Evolutionary conservation across 768 basidiomycete genomes (phyloP), one percentile per base, ranked within the genome.

Genomic region (Serendipita indica): DNA sequence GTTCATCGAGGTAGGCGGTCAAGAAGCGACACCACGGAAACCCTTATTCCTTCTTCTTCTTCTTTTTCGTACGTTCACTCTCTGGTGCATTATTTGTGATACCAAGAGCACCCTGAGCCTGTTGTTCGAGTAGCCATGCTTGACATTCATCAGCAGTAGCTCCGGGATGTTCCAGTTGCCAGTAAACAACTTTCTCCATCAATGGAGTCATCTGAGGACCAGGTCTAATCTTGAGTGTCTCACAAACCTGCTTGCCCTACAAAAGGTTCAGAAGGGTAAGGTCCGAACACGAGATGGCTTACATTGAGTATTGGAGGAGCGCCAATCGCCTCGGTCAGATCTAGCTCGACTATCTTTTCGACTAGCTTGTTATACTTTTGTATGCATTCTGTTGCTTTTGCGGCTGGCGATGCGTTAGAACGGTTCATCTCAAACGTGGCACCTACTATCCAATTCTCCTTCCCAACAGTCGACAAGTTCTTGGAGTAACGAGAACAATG

Each of bases 101-200:
- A 3, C 63, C 63, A 18, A 54, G 30, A 7, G 49, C 32, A 32
- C 60, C 43, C 57, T 37, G 22, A 7, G 12, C n/a, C 10, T 74
- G 73, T 64, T 83, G 78, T n/a, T 70, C 68, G 60, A 71, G 69
- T 39, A 97, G 71, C 89, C 89, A 96, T 12, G 67, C 67, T 28
- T 73, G 67, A 66, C 90, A 92, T 3, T 81, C 78, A 3, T 80
- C 83, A 65, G 80, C 79, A 3, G 79, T 77, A 1, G 75, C 77
- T 1, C 74, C 65, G 0, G 92, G 89, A 67, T 91, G 72, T 33
- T 79, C 82, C 4, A 98, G 75, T 64, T 92, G 90, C 93, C 92
- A 98, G 61, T 83, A 79, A 18, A 89, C 66, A 25, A 97, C 75
- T 46, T 75, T 77, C n/a, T 75, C 71, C 18, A 89, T 72, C 3